phyloP scores from a whole-genome alignment of 495 filamentous ascomycete genomes.

The Neurospora terricola region DNA sequence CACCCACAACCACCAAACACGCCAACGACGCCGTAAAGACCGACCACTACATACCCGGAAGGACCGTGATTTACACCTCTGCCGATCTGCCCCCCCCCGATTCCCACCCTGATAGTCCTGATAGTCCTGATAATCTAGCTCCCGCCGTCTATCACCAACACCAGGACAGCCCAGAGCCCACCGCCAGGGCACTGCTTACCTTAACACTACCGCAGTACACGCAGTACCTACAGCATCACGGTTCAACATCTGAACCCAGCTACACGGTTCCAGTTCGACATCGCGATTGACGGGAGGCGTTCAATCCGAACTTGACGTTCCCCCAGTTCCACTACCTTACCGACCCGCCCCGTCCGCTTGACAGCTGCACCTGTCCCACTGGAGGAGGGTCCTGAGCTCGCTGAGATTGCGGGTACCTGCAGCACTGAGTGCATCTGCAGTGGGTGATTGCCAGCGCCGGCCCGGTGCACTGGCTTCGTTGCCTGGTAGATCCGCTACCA shows the following conservation, averaged over 20 bases:
- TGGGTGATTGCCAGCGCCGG: neutral
- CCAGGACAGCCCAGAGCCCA: neutral
- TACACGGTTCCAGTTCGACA: neutral
- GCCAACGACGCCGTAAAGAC: neutral
- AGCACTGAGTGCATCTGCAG: neutral
- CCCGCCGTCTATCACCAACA: neutral
- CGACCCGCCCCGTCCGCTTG: neutral
- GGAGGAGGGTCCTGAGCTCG: neutral
- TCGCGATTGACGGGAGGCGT: neutral
- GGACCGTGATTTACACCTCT: neutral
- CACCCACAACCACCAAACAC: neutral
- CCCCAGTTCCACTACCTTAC: neutral
- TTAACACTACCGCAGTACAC: neutral
- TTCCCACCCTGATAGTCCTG: neutral
- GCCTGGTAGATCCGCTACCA: neutral
- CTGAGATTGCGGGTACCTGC: neutral
- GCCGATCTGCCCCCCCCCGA: neutral
- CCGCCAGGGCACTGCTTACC: neutral
- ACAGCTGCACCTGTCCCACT: neutral
- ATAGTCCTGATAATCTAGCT: neutral
- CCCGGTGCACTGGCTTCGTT: neutral
- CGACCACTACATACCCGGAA: neutral
- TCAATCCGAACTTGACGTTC: neutral
- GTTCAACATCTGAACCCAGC: neutral
- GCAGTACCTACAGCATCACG: neutral